Conservation (phyloP, 192 early-diverging fungal genomes). For the Mortierella antarctica region DNA sequence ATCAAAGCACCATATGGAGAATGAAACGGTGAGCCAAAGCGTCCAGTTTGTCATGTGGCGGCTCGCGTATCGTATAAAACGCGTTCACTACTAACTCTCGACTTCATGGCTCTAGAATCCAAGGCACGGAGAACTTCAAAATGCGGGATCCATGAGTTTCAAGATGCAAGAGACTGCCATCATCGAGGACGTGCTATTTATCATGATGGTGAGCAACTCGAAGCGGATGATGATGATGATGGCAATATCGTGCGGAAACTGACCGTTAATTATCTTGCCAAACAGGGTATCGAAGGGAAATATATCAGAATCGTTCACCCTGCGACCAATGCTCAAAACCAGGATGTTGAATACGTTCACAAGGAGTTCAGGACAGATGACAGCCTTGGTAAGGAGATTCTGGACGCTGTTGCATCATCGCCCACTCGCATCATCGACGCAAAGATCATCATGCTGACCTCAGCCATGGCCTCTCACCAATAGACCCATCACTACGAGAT, state of each 20-base stretch:
- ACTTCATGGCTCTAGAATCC: neutral
- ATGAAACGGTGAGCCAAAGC: slow-evolving; percentile 9
- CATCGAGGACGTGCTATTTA: slow-evolving; percentile 91
- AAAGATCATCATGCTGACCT: slow-evolving; percentile 1
- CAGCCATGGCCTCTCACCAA: neutral
- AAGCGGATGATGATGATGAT: no score
- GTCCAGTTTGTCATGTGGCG: no score
- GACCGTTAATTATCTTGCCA: neutral
- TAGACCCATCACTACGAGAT: slow-evolving; percentile 74
- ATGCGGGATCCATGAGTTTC: slow-evolving; percentile 52
- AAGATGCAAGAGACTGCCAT: slow-evolving; percentile 83
- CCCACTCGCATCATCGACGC: neutral
- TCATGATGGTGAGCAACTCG: slow-evolving; percentile 72
- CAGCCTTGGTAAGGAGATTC: slow-evolving; percentile 55
- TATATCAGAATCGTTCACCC: slow-evolving; percentile 63
- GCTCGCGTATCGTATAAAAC: no score
- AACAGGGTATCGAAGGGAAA: slow-evolving; percentile 85
- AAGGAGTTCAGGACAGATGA: slow-evolving; percentile 56
- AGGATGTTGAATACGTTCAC: slow-evolving; percentile 57
- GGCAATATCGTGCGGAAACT: neutral
- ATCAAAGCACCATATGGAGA: slow-evolving; percentile 22
- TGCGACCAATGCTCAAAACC: slow-evolving; percentile 16
- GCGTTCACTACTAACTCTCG: no score
- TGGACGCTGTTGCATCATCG: neutral
- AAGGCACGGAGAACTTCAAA: slow-evolving; percentile 15